Evolutionary conservation across 2,329 filamentous ascomycete genomes (phyloP).

Genomic region (Fusarium redolens): DNA sequence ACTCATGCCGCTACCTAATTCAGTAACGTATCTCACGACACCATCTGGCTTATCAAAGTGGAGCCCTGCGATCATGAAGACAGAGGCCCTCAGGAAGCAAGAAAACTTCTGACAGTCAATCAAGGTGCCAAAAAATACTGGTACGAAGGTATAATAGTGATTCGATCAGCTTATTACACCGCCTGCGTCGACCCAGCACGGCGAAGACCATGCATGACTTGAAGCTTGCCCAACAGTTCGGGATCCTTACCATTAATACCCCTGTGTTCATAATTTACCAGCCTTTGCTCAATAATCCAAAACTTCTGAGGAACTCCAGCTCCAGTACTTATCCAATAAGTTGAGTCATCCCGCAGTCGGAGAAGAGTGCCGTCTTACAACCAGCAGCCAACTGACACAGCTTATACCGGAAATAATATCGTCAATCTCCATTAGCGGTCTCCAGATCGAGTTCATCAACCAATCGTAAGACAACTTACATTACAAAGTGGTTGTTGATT

Average conservation of each 20-base stretch:
- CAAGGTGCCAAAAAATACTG: background rate
- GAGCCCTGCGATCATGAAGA: background rate
- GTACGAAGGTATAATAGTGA: background rate
- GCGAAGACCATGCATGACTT: background rate
- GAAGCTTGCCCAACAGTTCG: background rate
- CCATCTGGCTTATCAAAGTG: background rate
- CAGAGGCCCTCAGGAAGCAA: background rate
- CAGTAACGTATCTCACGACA: background rate
- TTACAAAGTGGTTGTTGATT: background rate
- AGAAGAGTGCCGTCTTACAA: background rate
- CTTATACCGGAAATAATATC: slow-evolving; percentile 2
- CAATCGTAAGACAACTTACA: background rate
- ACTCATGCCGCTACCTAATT: background rate
- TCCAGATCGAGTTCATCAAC: background rate
- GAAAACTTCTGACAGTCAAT: background rate
- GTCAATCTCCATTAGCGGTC: background rate
- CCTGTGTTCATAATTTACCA: no score
- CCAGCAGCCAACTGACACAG: background rate
- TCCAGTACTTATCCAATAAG: background rate
- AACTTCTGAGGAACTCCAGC: background rate
- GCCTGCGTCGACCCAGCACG: background rate
- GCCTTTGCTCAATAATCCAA: background rate
- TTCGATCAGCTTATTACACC: background rate
- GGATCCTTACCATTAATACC: no score
- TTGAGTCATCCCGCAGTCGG: slow-evolving; percentile 4